A percentile compares a stretch with the other conserved stretches of the same genome.
Conservation (phyloP, 2,329 filamentous ascomycete species). For the Ophiostoma himal-ulmi region DNA sequence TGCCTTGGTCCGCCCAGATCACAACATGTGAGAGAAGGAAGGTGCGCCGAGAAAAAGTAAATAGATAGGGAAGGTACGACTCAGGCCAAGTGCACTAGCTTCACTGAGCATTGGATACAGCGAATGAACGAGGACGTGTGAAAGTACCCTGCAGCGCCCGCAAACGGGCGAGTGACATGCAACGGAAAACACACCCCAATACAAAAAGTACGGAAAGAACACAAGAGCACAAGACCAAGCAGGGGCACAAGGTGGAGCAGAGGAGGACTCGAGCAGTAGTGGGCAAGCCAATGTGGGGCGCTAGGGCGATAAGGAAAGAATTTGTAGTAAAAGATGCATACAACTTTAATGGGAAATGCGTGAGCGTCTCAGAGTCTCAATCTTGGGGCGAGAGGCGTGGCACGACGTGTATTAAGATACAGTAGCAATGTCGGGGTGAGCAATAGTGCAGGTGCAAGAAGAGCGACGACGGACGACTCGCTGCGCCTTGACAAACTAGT, state of each 20-base stretch:
- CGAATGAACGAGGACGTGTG: not conserved
- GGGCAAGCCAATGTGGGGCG: not conserved
- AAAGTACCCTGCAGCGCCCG: not conserved
- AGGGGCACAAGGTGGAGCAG: not conserved
- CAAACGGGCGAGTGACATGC: not conserved
- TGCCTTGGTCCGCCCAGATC: not conserved
- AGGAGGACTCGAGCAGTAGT: not conserved
- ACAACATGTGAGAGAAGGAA: not conserved
- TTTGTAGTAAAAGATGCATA: not conserved
- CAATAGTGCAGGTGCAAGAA: not conserved
- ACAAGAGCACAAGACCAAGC: constrained; percentile 8
- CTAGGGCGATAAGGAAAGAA: constrained; percentile 1
- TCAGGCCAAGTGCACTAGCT: not conserved
- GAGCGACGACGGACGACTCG: not conserved
- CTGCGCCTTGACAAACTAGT: not conserved
- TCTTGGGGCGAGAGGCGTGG: not conserved
- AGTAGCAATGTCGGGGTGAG: not conserved
- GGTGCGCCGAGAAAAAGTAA: not conserved
- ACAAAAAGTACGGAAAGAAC: constrained; percentile 2
- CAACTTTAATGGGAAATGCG: not conserved
- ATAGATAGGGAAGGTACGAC: not conserved
- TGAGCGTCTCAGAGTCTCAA: not conserved
- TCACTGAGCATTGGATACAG: not conserved
- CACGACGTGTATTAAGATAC: not conserved
- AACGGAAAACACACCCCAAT: not conserved